Base-by-base conservation (phyloP, 2,329 filamentous ascomycete species). In the Didymella segeticola region DNA sequence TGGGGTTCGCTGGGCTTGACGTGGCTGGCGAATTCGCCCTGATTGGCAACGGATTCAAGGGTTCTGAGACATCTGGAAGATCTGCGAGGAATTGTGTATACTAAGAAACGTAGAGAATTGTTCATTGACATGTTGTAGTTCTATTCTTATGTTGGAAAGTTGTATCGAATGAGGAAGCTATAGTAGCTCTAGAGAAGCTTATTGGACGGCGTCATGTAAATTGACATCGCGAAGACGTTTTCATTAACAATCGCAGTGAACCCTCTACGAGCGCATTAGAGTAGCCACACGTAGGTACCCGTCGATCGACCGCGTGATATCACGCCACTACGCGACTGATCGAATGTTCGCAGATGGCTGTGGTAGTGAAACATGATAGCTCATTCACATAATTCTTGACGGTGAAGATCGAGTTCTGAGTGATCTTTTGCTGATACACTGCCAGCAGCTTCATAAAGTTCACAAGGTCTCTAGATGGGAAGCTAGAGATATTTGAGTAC, bases 11-110 rank as follows among this genome's bases (percentile, higher is more conserved):
- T 75, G 7, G 77, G 80, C 10, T 78, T 74, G 1, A 84, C 76
- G 19, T 76, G 77, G 57, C 80, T 79, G 60, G 77, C 74, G 70
- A 89, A 86, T 64, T 85, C 78, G 64, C 83, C 79, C 43, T 76
- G 73, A 58, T 80, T 78, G 62, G 74, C 77, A 54, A 86, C 73
- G 23, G 84, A 79, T 20, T 86, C 78, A 36, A 36, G 80, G 68
- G 70, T 86, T 86, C 43, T 61, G 59, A 48, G 62, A 68, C 60
- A 76, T 74, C 43, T 76, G 79, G 77, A n/a, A 22, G 33, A 29
- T 9, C 9, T 17, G 23, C 12, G 3, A 17, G 10, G 23, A 2
- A 29, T n/a, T 19, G 5, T 17, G 7, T 11, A n/a, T n/a, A n/a
- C n/a, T n/a, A 19, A 43, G 20, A 19, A 3, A 23, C 26, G n/a